Evolutionary conservation across 192 early-diverging fungal genomes (phyloP), one percentile per base, ranked within the genome.

Genomic region (Backusella mclennaniae): DNA sequence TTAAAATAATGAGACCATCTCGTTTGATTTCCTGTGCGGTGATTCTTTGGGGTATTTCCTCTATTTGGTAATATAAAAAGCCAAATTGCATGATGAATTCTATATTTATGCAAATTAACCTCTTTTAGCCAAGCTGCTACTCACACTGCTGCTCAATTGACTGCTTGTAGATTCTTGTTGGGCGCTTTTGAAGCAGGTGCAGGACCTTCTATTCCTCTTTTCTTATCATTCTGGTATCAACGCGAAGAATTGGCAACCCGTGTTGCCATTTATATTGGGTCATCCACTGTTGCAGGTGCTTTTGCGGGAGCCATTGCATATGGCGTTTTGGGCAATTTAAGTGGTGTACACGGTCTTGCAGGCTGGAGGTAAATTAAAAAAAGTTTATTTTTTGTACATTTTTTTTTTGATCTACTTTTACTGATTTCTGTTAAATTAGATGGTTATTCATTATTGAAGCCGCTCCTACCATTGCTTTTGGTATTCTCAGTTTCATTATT

Each of bases 381-480:
- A 11, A 39, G 33, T 3, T 33, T 33, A 33, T 33, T 33, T 33
- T 93, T 44, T 44, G 15, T 44, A 44, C 15, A 33, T 3, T 33
- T 33, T 26, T 26, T 26, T 33, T 33, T 33, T 33, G 33, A 33
- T 33, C 33, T 33, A 33, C 3, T 33, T 39, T 39, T 39, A 44
- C 14, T 29, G 4, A 9, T 35, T 67, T 17, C 15, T 35, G 21
- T 17, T 29, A 15, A n/a, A 6, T 0, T n/a, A 77, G 88, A 78
- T 87, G 92, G 84, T 77, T 95, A 41, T 94, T 94, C 75, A 89
- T 95, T 21, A 80, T 92, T 21, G 91, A 93, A 79, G 88, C 89
- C 19, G 68, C 88, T 23, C 89, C 90, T 0, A 91, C 89, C 0
- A 86, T 93, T 29, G 67, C 82, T 1, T 78, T 93, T 14, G 90